These are phyloP conservation scores for Debaryomyces tyrocola DNA, from an alignment of 805 yeast species.

Conservation along the genomic window DNA sequence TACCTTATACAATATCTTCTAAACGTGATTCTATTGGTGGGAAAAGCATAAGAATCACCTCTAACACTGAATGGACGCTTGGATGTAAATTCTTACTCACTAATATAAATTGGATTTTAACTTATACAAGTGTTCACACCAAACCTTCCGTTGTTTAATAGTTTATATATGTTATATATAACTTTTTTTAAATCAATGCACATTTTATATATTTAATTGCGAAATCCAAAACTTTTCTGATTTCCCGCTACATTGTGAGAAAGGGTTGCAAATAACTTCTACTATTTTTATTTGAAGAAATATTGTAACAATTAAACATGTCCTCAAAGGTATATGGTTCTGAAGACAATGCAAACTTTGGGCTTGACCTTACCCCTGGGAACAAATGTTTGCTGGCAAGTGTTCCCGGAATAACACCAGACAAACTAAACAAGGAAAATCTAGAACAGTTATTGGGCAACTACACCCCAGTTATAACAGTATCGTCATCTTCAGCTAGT, in stretches of 20 bases:
- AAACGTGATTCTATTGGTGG: slow-evolving; percentile 72
- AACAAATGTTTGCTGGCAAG: neutral
- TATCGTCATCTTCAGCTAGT: slow-evolving; percentile 1
- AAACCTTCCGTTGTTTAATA: slow-evolving; percentile 2
- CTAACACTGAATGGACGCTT: slow-evolving; percentile 83
- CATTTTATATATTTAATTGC: neutral
- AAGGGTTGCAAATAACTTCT: too few relatives aligned
- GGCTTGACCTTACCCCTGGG: neutral
- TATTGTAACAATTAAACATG: neutral
- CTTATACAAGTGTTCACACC: slow-evolving; percentile 56
- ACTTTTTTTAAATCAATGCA: neutral
- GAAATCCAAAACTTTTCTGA: neutral
- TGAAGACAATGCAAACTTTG: neutral
- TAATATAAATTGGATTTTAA: slow-evolving; percentile 77
- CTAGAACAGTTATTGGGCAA: neutral
- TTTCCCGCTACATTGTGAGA: neutral
- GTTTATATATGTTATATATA: neutral
- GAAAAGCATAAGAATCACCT: slow-evolving; percentile 66
- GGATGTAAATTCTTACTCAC: slow-evolving; percentile 83
- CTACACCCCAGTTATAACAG: slow-evolving; percentile 3
- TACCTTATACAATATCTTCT: slow-evolving; percentile 69
- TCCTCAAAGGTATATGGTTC: slow-evolving; percentile 1
- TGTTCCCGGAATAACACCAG: neutral
- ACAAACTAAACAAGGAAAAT: neutral
- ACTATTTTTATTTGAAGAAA: too few relatives aligned